These are phyloP conservation scores for Heliamphora pulchella DNA, from an alignment of 179 eudicot genomes.

Conservation along the genomic window DNA sequence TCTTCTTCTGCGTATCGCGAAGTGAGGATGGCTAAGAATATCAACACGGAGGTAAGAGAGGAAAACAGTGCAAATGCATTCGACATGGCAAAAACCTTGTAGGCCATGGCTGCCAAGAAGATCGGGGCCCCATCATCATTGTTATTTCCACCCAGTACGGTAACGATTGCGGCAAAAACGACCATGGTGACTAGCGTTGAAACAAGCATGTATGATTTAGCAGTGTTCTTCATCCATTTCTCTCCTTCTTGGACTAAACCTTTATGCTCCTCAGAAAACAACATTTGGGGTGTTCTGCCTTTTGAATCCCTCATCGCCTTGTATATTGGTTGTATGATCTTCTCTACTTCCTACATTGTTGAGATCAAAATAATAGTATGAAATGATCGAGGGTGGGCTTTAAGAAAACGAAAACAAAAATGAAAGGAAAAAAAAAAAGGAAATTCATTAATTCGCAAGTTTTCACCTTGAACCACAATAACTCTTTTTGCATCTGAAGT, in stretches of 20 bases:
- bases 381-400: neutral
- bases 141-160: conserved; percentile 14
- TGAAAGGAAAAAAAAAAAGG: too few relatives aligned
- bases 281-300: neutral
- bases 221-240: conserved; percentile 14
- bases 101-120: neutral
- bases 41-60: neutral
- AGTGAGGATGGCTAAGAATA: conserved; percentile 13
- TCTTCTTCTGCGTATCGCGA: conserved; percentile 12
- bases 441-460: too few relatives aligned
- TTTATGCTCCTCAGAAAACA: conserved; percentile 15
- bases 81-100: neutral
- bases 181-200: conserved; percentile 10
- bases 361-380: neutral
- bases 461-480: conserved; percentile 11
- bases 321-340: neutral
- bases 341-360: conserved; percentile 16
- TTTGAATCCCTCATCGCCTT: neutral
- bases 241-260: conserved; percentile 7
- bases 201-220: conserved; percentile 7
- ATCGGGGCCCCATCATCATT: neutral
- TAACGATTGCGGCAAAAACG: neutral
- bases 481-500: conserved; percentile 15
- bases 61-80: conserved; percentile 9
- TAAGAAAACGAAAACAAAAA: too few relatives aligned